phyloP scores from a whole-genome alignment of 2,329 filamentous ascomycete species.

The Amylocarpus encephaloides region DNA sequence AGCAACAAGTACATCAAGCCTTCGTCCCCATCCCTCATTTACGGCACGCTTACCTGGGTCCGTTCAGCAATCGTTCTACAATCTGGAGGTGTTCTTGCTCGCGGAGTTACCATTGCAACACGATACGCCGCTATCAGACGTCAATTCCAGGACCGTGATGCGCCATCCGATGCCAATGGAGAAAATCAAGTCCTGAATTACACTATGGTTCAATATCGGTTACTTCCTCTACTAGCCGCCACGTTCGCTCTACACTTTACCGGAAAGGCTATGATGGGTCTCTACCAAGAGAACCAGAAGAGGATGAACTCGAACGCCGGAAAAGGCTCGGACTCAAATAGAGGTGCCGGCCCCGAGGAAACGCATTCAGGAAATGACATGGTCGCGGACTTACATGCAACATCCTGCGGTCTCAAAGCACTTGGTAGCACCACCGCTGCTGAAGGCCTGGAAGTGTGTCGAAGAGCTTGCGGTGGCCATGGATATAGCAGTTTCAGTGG shows the following conservation, averaged over 20 bases:
- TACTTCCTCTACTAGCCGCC: conserved; percentile 65
- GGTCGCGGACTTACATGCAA: conserved; percentile 68
- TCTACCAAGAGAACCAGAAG: conserved; percentile 68
- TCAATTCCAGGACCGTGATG: conserved; percentile 74
- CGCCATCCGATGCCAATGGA: conserved; percentile 46
- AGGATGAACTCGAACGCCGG: conserved; percentile 47
- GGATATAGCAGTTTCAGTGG: conserved; percentile 70
- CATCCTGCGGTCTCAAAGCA: conserved; percentile 70
- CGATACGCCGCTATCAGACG: conserved; percentile 67
- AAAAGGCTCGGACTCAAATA: conserved; percentile 35
- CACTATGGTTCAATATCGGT: conserved; percentile 71
- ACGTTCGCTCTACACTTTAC: conserved; percentile 78
- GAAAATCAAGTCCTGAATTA: conserved; percentile 77
- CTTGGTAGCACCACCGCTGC: conserved; percentile 65
- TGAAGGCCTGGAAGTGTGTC: conserved; percentile 68
- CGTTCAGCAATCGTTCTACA: conserved; percentile 69
- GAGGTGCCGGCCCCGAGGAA: conserved; percentile 63
- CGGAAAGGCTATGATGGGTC: conserved; percentile 66
- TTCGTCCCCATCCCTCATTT: conserved; percentile 60
- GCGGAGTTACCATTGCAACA: conserved; percentile 71
- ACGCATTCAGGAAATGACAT: conserved; percentile 58
- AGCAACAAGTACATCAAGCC: conserved; percentile 64
- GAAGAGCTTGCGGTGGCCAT: conserved; percentile 70
- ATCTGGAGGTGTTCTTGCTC: conserved; percentile 63
- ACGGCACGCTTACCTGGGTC: conserved; percentile 71